phyloP scores from a whole-genome alignment of 2,329 filamentous ascomycete species.

The Fusarium sp. region DNA sequence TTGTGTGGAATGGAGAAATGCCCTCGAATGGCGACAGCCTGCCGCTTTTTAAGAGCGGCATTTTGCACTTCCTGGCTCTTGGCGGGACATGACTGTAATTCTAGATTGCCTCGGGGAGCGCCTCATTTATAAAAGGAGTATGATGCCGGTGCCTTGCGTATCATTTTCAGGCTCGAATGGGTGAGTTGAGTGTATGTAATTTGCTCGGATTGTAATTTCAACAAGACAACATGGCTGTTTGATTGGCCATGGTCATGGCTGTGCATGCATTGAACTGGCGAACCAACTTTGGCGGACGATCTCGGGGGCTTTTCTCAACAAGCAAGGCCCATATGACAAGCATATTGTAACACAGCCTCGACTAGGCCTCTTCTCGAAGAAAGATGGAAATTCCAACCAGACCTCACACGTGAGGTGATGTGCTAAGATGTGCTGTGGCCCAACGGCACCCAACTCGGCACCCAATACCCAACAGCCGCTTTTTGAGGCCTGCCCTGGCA shows the following conservation, averaged over 20 bases:
- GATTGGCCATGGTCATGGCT: conserved; percentile 24
- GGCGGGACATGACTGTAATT: conserved; percentile 8
- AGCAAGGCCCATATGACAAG: conserved; percentile 19
- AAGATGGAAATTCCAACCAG: conserved; percentile 37
- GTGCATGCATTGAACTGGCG: conserved; percentile 22
- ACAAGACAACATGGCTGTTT: not conserved
- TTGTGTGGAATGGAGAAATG: not conserved
- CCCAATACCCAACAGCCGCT: conserved; percentile 34
- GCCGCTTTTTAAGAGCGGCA: conserved; percentile 27
- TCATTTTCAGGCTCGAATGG: conserved; percentile 14
- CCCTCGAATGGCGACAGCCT: conserved; percentile 1
- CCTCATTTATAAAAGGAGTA: conserved; percentile 33
- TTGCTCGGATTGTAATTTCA: conserved; percentile 29
- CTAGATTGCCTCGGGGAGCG: conserved; percentile 26
- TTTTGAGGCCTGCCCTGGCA: conserved; percentile 37
- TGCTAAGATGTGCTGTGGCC: conserved; percentile 21
- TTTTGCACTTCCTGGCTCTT: conserved; percentile 25
- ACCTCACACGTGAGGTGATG: conserved; percentile 2
- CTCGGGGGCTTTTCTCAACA: conserved; percentile 2
- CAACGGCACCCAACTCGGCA: conserved; percentile 39
- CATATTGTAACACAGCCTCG: conserved; percentile 32
- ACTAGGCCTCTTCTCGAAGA: conserved; percentile 9
- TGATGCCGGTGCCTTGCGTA: conserved; percentile 20
- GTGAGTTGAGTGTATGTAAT: conserved; percentile 5
- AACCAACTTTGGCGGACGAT: conserved; percentile 13